Evolutionary conservation across 345 rosid species (phyloP), one percentile per base, ranked within the genome.

Genomic region (Rhodamnia rubescens): DNA sequence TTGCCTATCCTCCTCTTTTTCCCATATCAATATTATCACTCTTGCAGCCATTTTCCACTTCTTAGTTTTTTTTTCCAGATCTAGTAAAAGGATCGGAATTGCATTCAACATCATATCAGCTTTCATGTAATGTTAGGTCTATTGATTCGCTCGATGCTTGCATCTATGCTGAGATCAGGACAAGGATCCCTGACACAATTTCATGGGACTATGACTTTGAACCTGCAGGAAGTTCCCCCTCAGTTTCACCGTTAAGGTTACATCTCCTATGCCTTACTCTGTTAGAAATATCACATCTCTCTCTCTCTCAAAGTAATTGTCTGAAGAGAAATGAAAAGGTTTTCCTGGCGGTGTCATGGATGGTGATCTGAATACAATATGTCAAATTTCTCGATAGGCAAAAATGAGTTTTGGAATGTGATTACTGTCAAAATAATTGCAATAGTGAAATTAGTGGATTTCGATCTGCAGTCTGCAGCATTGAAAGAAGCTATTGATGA

Each of bases 401-500:
- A 69, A 36, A 18, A 11, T 69, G 80, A 36, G 24, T 69, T 69
- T 47, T 18, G 26, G 13, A 56, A 20, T 47, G 13, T 49, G 47
- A 69, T 75, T 83, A 44, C 32, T 29, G 80, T 16, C 32, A 9
- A 20, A 82, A 15, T 27, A 8, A 40, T 36, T 27, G 74, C 53
- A 58, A 84, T n/a, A 82, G 40, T 53, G 58, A 82, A 55, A 27
- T 36, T 82, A 27, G 55, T 27, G 84, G 36, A 1, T 55, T 29
- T 52, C 12, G 32, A 32, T 47, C 58, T 84, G 52, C 87, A 96
- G 99, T 97, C 98, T 87, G 92, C 97, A 55, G 97, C 98, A 51
- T 75, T 96, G 80, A 96, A 97, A 91, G 99, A 97, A 94, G 96
- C 99, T 32, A 91, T 96, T 51, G 98, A 95, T 90, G 99, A 96